phyloP scores from a whole-genome alignment of 306 rosid species.

The Comarum palustre region DNA sequence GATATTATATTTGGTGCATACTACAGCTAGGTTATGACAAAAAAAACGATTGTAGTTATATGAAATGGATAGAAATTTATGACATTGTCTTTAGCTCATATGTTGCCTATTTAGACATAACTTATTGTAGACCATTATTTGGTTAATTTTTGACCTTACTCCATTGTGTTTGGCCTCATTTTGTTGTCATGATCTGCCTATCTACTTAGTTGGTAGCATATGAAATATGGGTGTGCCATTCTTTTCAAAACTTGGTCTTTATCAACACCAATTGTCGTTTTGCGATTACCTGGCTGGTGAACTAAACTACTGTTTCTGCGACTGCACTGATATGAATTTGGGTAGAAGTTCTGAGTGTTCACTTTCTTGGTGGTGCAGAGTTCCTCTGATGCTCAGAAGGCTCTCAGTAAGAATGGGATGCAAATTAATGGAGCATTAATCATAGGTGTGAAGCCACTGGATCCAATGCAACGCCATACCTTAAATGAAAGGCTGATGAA shows the following conservation, averaged over 20 bases:
- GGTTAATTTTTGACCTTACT: background rate
- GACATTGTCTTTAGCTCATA: background rate
- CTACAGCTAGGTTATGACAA: background rate
- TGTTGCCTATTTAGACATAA: background rate
- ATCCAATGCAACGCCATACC: constrained; percentile 85
- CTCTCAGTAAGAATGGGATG: constrained; percentile 83
- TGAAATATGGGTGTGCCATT: background rate
- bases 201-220: background rate
- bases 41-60: background rate
- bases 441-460: constrained; percentile 89
- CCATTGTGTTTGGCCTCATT: background rate
- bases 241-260: background rate
- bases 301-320: background rate
- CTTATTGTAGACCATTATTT: background rate
- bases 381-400: constrained; percentile 82
- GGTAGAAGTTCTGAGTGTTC: background rate
- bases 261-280: background rate
- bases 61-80: background rate
- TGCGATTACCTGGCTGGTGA: background rate
- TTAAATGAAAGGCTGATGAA: constrained; percentile 57
- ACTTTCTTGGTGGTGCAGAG: constrained; percentile 54
- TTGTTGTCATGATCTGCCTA: background rate
- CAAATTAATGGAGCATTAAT: constrained; percentile 86
- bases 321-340: background rate
- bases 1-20: background rate